phyloP scores from a whole-genome alignment of 441 rosid genomes.

The Populus hybrid region DNA sequence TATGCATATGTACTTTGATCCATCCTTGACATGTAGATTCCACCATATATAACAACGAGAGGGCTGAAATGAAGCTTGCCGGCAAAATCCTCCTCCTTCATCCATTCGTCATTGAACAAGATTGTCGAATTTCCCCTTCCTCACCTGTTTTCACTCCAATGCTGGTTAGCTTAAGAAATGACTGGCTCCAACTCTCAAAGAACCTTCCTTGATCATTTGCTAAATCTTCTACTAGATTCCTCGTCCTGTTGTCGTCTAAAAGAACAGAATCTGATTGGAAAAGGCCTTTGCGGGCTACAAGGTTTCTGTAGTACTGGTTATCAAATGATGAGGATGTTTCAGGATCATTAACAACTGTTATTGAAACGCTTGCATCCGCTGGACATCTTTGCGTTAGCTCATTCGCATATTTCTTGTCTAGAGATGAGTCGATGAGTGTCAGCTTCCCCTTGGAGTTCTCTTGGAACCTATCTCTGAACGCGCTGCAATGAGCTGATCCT shows the following conservation, averaged over 20 bases:
- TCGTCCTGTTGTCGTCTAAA: constrained; percentile 52
- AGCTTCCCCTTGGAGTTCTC: constrained; percentile 53
- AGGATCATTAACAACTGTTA: constrained; percentile 67
- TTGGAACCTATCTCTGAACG: constrained; percentile 66
- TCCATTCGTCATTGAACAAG: constrained; percentile 47
- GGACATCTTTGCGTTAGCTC: constrained; percentile 59
- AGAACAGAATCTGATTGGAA: constrained; percentile 85
- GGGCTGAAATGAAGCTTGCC: background rate
- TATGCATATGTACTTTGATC: too few relatives aligned
- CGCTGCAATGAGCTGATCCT: constrained; percentile 76
- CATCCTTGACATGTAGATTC: too few relatives aligned
- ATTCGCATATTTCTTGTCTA: constrained; percentile 53
- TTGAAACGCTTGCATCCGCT: constrained; percentile 38
- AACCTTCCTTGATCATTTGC: constrained; percentile 58
- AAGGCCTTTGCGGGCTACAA: constrained; percentile 57
- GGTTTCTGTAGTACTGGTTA: constrained; percentile 67
- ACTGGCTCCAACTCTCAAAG: constrained; percentile 55
- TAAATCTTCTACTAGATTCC: constrained; percentile 50
- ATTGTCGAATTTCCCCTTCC: constrained; percentile 67
- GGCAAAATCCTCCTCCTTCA: background rate
- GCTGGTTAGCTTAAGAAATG: constrained; percentile 69
- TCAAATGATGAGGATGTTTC: constrained; percentile 60
- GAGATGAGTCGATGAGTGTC: constrained; percentile 48
- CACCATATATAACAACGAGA: background rate
- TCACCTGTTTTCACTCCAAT: constrained; percentile 60